Percentiles rank a stretch among this genome's conserved stretches.
Conservation (phyloP, 116 monocot species). For the Phalaenopsis hybrid region DNA sequence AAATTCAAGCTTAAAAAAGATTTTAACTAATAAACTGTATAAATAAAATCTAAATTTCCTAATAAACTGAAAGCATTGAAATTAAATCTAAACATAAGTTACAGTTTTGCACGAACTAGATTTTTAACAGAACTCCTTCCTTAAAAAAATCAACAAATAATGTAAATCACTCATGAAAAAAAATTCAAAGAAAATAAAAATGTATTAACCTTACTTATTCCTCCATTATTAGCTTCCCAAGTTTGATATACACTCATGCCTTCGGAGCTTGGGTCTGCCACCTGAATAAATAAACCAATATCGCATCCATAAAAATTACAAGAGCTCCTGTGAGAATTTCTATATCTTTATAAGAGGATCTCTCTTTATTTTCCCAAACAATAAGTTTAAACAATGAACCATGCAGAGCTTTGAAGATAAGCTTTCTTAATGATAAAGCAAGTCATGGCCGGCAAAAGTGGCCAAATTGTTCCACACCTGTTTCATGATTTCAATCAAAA, state of each 20-base stretch:
- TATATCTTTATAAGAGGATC: background rate
- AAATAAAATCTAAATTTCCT: background rate
- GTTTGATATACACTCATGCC: slow-evolving; percentile 52
- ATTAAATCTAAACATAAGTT: background rate
- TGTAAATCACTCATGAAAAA: background rate
- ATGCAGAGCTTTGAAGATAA: background rate
- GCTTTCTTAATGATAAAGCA: slow-evolving; percentile 1
- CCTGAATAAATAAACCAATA: slow-evolving; percentile 25
- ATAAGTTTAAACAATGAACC: background rate
- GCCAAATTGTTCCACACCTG: slow-evolving; percentile 28
- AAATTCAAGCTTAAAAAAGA: background rate
- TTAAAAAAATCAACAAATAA: background rate
- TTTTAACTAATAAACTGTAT: background rate
- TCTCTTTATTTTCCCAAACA: background rate
- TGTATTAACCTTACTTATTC: slow-evolving; percentile 39
- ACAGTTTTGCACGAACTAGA: background rate
- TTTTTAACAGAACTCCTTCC: background rate
- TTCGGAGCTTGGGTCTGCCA: slow-evolving; percentile 62
- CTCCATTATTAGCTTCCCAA: slow-evolving; percentile 41
- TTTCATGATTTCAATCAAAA: slow-evolving; percentile 61
- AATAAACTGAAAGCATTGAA: background rate
- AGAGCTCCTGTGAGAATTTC: background rate
- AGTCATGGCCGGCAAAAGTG: background rate
- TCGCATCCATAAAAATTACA: background rate
- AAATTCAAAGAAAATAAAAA: slow-evolving; percentile 5